phyloP scores from a whole-genome alignment of 176 grass and related monocot species.

The Carex littledalei region DNA sequence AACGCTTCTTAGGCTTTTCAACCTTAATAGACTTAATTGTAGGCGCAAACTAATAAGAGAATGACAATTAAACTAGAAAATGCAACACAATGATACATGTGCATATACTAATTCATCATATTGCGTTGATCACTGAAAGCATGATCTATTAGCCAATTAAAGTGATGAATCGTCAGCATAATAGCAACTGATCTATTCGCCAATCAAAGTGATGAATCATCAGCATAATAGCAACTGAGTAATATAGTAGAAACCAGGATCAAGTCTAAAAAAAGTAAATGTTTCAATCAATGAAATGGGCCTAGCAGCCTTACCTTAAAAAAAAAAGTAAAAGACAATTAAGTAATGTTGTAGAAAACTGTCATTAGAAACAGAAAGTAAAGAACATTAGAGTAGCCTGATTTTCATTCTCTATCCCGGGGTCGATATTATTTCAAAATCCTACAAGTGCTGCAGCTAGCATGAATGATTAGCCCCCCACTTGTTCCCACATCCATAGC shows the following conservation, averaged over 20 bases:
- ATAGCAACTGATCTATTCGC: neutral
- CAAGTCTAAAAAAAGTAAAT: neutral
- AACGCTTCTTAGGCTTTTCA: neutral
- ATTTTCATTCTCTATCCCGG: neutral
- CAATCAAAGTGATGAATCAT: neutral
- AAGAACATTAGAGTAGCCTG: neutral
- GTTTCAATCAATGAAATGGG: too few species aligned
- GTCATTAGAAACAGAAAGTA: neutral
- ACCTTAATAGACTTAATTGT: neutral
- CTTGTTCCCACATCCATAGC: slow-evolving; percentile 42
- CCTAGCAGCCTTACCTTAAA: too few species aligned
- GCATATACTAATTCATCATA: neutral
- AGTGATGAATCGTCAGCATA: slow-evolving; percentile 19
- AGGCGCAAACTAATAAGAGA: neutral
- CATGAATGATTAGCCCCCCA: slow-evolving; percentile 14
- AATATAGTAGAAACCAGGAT: neutral
- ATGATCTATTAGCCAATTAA: neutral
- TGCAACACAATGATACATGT: neutral
- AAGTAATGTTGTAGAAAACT: neutral
- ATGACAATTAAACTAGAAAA: neutral
- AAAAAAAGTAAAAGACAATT: too few species aligned
- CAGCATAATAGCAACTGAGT: neutral
- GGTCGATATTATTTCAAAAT: neutral
- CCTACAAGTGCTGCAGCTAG: slow-evolving; percentile 15
- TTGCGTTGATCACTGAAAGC: neutral